phyloP scores from a whole-genome alignment of 202 grass and related monocot species.

The Bolboschoenoplectus hybrid region DNA sequence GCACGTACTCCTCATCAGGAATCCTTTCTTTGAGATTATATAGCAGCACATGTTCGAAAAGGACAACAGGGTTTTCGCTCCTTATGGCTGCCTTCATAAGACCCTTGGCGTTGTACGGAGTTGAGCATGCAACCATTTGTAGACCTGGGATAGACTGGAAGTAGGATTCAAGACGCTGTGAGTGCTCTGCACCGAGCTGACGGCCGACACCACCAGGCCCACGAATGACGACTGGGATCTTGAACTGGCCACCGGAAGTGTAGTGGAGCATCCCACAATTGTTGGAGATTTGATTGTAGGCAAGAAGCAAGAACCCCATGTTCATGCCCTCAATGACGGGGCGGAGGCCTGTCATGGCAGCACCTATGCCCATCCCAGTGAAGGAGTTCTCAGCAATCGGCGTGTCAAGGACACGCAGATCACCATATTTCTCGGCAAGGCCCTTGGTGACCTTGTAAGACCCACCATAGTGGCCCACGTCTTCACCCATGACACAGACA shows the following conservation, averaged over 20 bases:
- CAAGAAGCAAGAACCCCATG: constrained; percentile 90
- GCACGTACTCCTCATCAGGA: constrained; percentile 74
- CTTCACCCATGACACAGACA: constrained; percentile 81
- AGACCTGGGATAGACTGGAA: constrained; percentile 89
- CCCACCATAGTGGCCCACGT: constrained; percentile 80
- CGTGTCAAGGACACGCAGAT: constrained; percentile 81
- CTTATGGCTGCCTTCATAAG: constrained; percentile 93
- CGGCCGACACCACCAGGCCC: constrained; percentile 80
- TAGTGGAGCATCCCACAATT: constrained; percentile 96
- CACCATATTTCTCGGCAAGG: constrained; percentile 70
- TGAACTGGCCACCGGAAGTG: constrained; percentile 84
- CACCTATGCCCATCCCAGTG: constrained; percentile 60
- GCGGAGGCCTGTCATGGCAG: constrained; percentile 71
- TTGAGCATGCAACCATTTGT: constrained; percentile 94
- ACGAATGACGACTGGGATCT: constrained; percentile 79
- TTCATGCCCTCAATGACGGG: constrained; percentile 90
- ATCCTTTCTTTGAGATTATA: constrained; percentile 92
- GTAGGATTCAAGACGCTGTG: constrained; percentile 83
- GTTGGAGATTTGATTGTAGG: constrained; percentile 93
- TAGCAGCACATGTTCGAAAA: constrained; percentile 83
- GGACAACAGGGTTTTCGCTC: constrained; percentile 81
- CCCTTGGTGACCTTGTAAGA: constrained; percentile 89
- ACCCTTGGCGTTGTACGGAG: constrained; percentile 87
- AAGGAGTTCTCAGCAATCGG: constrained; percentile 94
- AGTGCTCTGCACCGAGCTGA: constrained; percentile 88